Base-by-base conservation (phyloP, 306 rosid genomes). In the Vicia villosa region DNA sequence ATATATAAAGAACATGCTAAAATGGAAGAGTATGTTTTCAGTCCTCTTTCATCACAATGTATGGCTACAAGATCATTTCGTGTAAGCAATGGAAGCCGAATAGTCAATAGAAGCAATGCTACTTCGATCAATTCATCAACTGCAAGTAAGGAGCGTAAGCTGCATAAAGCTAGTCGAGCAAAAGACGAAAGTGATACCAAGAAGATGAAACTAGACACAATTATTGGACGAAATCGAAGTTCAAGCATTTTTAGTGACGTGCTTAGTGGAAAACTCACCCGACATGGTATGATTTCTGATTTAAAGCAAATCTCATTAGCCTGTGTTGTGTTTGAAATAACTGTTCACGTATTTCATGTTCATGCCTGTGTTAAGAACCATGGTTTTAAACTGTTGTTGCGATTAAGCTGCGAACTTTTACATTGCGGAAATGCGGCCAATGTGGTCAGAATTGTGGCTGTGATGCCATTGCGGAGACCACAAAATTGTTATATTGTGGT, bases 61-160 rank as follows among this genome's bases (percentile, higher is more conserved):
- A 32, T 22, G 49, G 24, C 87, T 40, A 49, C 84, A 54, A 86
- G 91, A 80, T 61, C 81, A 19, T 76, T 89, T 54, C 42, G 77
- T 52, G 91, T 89, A 60, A 83, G 86, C 21, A 91, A 85, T 76
- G 96, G 96, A 52, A 83, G 77, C 84, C 86, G 45, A 46, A 80
- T 83, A 61, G 76, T 87, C 77, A 81, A 82, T 85, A 66, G 79
- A 77, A 63, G 26, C 68, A 59, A 36, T 68, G 72, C 47, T 41
- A 64, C 55, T 68, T 73, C 55, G 46, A 73, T 68, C 46, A 30
- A 76, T 41, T 58, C 73, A 41, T 83, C 28, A 28, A 66, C 65
- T 73, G 85, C 72, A 57, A 45, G 81, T 13, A 69, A 63, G 72
- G 85, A 68, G 63, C 74, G 61, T 69, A 76, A 72, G 78, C 13